phyloP scores from a whole-genome alignment of 1,139 yeast species.

The Hansenula sp. region DNA sequence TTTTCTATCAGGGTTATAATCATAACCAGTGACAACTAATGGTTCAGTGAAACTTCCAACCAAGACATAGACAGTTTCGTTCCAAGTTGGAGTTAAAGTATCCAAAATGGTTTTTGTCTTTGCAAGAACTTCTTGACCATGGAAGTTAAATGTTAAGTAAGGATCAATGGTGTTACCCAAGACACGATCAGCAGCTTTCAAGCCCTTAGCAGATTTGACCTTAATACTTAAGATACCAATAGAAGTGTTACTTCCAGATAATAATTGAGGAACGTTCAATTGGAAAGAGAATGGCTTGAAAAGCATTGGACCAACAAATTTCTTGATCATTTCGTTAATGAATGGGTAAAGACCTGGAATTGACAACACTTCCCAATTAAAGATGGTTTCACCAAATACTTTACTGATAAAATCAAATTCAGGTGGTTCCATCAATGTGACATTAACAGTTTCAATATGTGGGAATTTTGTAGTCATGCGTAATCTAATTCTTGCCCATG shows the following conservation, averaged over 20 bases:
- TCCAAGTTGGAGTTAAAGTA: constrained; percentile 74
- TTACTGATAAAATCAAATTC: constrained; percentile 76
- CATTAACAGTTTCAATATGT: constrained; percentile 84
- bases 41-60: constrained; percentile 79
- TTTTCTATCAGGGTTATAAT: constrained; percentile 72
- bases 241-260: constrained; percentile 84
- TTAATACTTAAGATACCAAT: constrained; percentile 79
- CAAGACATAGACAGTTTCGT: constrained; percentile 69
- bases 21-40: constrained; percentile 61
- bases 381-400: constrained; percentile 67
- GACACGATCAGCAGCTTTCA: constrained; percentile 61
- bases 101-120: constrained; percentile 63
- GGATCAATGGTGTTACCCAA: constrained; percentile 86
- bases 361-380: constrained; percentile 82
- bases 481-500: constrained; percentile 71
- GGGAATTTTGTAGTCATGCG: constrained; percentile 91
- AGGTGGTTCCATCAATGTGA: constrained; percentile 82
- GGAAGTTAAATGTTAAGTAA: constrained; percentile 69
- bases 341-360: constrained; percentile 83
- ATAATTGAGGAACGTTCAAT: constrained; percentile 82
- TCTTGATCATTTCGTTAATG: constrained; percentile 78
- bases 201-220: constrained; percentile 59
- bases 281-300: constrained; percentile 90
- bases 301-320: constrained; percentile 83
- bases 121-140: constrained; percentile 51